These are phyloP conservation scores for Phytophthora foliorum DNA, from an alignment of 352 stramenopile species.

Conservation along the genomic window DNA sequence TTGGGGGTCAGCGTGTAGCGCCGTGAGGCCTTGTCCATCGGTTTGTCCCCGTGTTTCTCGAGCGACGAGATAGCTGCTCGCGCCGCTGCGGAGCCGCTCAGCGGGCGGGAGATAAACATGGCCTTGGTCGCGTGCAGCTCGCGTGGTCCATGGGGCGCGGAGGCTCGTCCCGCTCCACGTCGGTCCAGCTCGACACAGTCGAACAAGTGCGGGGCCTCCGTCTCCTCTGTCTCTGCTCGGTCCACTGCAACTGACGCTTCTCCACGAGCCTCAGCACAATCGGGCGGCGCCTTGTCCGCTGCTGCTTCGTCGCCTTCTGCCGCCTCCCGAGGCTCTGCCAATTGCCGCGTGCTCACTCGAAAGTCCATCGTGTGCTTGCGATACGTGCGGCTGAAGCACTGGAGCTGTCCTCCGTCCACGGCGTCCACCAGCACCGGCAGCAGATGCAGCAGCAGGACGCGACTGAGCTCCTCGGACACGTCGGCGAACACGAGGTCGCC, in stretches of 20 bases:
- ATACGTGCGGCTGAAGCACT: conserved; percentile 71
- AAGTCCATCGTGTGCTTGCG: conserved; percentile 72
- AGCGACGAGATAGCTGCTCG: conserved; percentile 17
- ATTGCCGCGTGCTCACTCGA: conserved; percentile 39
- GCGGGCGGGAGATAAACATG: conserved; percentile 70
- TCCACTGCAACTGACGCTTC: background rate
- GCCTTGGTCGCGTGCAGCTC: conserved; percentile 77
- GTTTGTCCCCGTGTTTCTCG: conserved; percentile 32
- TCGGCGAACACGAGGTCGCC: conserved; percentile 61
- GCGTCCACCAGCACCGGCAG: conserved; percentile 58
- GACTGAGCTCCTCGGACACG: conserved; percentile 63
- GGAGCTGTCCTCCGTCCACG: conserved; percentile 35
- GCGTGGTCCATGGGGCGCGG: conserved; percentile 59
- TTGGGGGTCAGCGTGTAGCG: conserved; percentile 54
- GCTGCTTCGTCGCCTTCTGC: background rate
- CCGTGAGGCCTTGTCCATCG: conserved; percentile 31
- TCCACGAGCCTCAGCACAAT: conserved; percentile 16
- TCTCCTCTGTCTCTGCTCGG: conserved; percentile 28
- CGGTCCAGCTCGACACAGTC: conserved; percentile 66
- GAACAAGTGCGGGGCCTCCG: conserved; percentile 59
- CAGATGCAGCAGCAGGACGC: conserved; percentile 65
- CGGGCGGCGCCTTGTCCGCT: conserved; percentile 18
- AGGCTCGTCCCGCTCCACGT: conserved; percentile 34
- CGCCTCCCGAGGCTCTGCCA: conserved; percentile 1
- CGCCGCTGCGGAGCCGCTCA: conserved; percentile 35